Percentiles rank a stretch among this genome's conserved stretches.
These are phyloP conservation scores for Wickerhamiella siamensis DNA, from an alignment of 805 yeast genomes.

Conservation along the genomic window DNA sequence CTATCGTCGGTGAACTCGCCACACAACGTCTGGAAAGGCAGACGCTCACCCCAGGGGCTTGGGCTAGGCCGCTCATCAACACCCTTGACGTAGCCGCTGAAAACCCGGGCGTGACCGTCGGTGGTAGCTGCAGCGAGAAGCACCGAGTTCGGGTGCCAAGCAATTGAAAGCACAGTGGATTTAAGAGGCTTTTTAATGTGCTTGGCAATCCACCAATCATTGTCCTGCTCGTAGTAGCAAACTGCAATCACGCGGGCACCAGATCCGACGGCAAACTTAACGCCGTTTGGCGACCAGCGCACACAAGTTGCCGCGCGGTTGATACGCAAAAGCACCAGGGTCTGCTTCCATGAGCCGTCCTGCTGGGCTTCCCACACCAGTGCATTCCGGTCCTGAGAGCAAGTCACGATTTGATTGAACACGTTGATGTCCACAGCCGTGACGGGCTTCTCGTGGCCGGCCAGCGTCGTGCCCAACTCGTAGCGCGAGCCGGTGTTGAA, in stretches of 20 bases:
- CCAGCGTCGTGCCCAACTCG: conserved; percentile 44
- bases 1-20: conserved; percentile 60
- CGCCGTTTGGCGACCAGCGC: conserved; percentile 90
- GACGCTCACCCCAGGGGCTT: conserved; percentile 82
- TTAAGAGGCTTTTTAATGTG: conserved; percentile 92
- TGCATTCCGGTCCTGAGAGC: conserved; percentile 96
- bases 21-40: conserved; percentile 85
- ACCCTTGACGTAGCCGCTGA: conserved; percentile 78
- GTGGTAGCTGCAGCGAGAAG: conserved; percentile 82
- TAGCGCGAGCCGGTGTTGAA: conserved; percentile 39
- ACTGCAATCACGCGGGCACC: conserved; percentile 90
- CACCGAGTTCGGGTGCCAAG: conserved; percentile 91
- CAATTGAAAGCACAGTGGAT: conserved; percentile 67
- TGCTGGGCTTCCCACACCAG: conserved; percentile 79
- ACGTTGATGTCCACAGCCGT: conserved; percentile 84
- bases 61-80: conserved; percentile 72
- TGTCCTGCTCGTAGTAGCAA: conserved; percentile 89
- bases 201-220: conserved; percentile 99
- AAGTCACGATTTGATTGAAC: conserved; percentile 78
- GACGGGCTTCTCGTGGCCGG: conserved; percentile 71
- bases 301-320: conserved; percentile 91
- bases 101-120: conserved; percentile 83
- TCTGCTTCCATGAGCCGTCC: conserved; percentile 60
- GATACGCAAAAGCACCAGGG: conserved; percentile 81
- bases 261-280: conserved; percentile 92